Conservation (phyloP, 495 filamentous ascomycete species). For the Penicillium desertorum region DNA sequence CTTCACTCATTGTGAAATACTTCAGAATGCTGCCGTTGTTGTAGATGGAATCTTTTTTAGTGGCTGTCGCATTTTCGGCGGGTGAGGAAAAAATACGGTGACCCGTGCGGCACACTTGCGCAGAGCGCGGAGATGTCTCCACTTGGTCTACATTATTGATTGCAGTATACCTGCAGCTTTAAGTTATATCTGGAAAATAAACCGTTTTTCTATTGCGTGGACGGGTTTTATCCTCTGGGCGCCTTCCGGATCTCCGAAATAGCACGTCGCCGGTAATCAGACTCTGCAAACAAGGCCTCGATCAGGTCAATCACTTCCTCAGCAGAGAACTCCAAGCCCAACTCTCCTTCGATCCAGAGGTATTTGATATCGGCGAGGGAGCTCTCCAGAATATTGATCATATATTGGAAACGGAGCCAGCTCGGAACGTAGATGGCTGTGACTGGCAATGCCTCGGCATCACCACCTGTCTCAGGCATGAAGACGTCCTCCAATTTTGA, state of each 20-base stretch:
- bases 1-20: constrained; percentile 35
- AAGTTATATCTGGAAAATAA: not conserved
- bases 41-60: constrained; percentile 20
- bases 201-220: not conserved
- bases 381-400: constrained; percentile 86
- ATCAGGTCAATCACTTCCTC: constrained; percentile 90
- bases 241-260: constrained; percentile 71
- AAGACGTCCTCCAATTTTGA: constrained; percentile 74
- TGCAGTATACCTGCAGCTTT: not conserved
- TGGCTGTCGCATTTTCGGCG: constrained; percentile 34
- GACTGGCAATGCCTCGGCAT: constrained; percentile 53
- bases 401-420: constrained; percentile 89
- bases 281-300: constrained; percentile 86
- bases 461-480: constrained; percentile 50
- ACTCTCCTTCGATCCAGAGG: constrained; percentile 81
- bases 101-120: constrained; percentile 45
- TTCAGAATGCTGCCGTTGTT: constrained; percentile 15
- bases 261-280: constrained; percentile 69
- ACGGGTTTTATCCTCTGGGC: constrained; percentile 18
- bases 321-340: constrained; percentile 76
- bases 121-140: constrained; percentile 42
- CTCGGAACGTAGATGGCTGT: constrained; percentile 75
- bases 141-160: constrained; percentile 20
- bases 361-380: constrained; percentile 85
- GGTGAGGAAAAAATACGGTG: constrained; percentile 50